Evolutionary conservation across 2,329 filamentous ascomycete species (phyloP), one percentile per base, ranked within the genome.

Genomic region (Xylariaceae sp.): DNA sequence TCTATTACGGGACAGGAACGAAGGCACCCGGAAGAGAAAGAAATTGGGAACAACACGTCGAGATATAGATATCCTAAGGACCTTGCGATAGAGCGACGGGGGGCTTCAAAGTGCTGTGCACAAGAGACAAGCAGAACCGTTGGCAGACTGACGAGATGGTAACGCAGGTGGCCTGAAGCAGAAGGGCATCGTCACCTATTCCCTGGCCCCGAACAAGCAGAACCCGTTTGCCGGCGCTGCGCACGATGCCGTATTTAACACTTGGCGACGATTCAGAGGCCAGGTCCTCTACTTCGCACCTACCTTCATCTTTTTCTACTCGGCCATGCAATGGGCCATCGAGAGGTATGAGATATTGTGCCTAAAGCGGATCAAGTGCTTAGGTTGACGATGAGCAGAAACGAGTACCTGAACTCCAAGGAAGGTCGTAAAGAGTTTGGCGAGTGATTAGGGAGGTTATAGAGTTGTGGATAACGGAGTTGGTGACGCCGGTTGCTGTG

Each of bases 171-270:
- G 80, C 67, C 71, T 77, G 73, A 81, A 81, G 74, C 85, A 88
- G 73, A 86, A 81, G 74, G 85, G 85, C 57, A 84, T 88, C 68
- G 73, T 86, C 71, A 77, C 78, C 70, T 98, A 96, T 79, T 83
- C 88, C 65, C 73, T 99, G 66, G 88, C 90, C 67, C 78, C 89
- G 66, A 98, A 99, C 84, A 89, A 90, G 74, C 93, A 96, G 81
- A 88, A 90, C 71, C 90, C 92, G 62, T 83, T 96, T 66, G 91
- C 91, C 63, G 91, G 90, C 69, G 81, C 88, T 58, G 76, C 83
- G 64, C 79, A 93, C 76, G 89, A 88, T 66, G 93, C 93, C 71
- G 79, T 98, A 81, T 98, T 98, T 88, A 99, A 99, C 85, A 88
- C 86, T 69, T 96, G 89, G 84, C 88, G 95, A 76, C 87, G 95